Conservation (phyloP, 208 protist genomes). For the Jaenimonas drosophilae region DNA sequence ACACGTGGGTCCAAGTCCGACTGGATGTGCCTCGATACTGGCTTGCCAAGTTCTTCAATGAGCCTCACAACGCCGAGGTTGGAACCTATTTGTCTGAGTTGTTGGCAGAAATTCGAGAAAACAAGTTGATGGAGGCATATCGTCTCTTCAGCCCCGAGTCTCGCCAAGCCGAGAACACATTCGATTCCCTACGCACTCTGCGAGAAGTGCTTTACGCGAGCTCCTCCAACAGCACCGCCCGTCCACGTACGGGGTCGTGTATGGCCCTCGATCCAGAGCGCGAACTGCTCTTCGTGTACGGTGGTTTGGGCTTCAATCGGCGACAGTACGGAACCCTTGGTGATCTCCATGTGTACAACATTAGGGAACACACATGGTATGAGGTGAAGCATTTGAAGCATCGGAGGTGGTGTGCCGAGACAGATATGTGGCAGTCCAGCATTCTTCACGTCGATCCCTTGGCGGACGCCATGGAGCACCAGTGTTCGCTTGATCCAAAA, state of each 20-base stretch:
- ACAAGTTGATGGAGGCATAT: conserved; percentile 2
- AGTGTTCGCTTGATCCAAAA: too few species aligned
- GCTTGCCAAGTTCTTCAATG: conserved; percentile 24
- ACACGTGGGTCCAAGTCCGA: conserved; percentile 45
- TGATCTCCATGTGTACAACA: conserved; percentile 47
- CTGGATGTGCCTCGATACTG: conserved; percentile 24
- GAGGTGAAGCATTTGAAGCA: not conserved
- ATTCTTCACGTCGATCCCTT: not conserved
- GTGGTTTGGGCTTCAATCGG: conserved; percentile 34
- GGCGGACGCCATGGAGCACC: not conserved
- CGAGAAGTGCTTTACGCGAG: conserved; percentile 14
- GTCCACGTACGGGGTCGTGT: conserved; percentile 33
- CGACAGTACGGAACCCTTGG: conserved; percentile 32
- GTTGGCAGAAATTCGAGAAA: conserved; percentile 10
- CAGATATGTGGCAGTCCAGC: not conserved
- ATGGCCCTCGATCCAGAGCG: conserved; percentile 29
- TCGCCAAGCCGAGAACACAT: not conserved
- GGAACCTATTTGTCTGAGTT: conserved; percentile 6
- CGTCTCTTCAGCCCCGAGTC: conserved; percentile 1
- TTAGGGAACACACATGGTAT: conserved; percentile 36
- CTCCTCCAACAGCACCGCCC: conserved; percentile 31
- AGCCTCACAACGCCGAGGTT: conserved; percentile 14
- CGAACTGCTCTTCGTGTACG: conserved; percentile 41
- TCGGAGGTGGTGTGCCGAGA: not conserved
- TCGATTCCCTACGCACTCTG: not conserved